phyloP scores from a whole-genome alignment of 2,329 filamentous ascomycete genomes.

The Ascochyta pisi region DNA sequence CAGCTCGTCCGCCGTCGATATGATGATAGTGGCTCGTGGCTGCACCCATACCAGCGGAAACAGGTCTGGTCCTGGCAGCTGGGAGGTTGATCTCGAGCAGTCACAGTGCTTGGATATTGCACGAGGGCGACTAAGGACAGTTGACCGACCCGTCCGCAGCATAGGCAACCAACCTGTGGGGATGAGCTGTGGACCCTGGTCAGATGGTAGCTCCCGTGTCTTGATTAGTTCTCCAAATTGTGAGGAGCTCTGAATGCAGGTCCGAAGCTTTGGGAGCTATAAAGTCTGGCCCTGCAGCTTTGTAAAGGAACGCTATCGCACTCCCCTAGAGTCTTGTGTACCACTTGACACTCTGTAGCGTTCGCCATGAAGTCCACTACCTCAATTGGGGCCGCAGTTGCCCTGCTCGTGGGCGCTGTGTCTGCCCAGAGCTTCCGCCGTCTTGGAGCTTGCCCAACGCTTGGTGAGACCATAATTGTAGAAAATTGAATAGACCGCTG shows the following conservation, averaged over 20 bases:
- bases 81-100: conserved; percentile 35
- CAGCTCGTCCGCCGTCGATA: conserved; percentile 29
- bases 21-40: conserved; percentile 31
- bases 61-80: conserved; percentile 26
- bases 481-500: conserved; percentile 16
- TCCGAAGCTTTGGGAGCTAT: conserved; percentile 36
- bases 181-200: conserved; percentile 23
- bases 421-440: conserved; percentile 63
- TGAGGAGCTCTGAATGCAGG: conserved; percentile 27
- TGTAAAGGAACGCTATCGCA: conserved; percentile 25
- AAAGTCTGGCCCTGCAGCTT: conserved; percentile 31
- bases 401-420: conserved; percentile 36
- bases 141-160: conserved; percentile 19
- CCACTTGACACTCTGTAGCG: conserved; percentile 19
- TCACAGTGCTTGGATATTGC: conserved; percentile 38
- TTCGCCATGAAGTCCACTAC: conserved; percentile 42
- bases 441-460: conserved; percentile 61
- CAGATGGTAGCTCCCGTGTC: conserved; percentile 6
- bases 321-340: conserved; percentile 23
- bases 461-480: conserved; percentile 51
- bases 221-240: conserved; percentile 4
- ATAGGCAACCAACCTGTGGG: conserved; percentile 23
- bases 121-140: conserved; percentile 33
- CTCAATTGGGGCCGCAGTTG: conserved; percentile 37
- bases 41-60: conserved; percentile 21